phyloP scores from a whole-genome alignment of 495 filamentous ascomycete genomes.

The Durotheca rogersii region DNA sequence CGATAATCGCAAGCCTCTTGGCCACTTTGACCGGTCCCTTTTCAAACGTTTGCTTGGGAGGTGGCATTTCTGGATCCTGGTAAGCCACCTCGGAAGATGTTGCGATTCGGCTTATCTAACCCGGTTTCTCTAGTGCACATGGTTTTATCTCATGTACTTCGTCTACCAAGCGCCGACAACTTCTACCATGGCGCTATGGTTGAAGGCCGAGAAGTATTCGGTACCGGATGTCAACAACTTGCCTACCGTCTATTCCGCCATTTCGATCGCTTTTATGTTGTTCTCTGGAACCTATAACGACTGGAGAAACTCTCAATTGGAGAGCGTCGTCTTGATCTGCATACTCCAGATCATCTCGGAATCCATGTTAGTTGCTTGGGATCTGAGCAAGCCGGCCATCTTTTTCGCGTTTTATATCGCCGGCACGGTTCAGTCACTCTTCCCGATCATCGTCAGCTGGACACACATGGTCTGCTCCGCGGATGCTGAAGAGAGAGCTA shows the following conservation, averaged over 20 bases:
- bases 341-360: slow-evolving; percentile 14
- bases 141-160: slow-evolving; percentile 22
- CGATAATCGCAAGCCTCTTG: slow-evolving; percentile 33
- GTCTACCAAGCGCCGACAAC: slow-evolving; percentile 14
- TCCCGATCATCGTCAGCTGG: slow-evolving; percentile 18
- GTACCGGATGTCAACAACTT: slow-evolving; percentile 17
- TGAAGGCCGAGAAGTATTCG: slow-evolving; percentile 17
- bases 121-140: slow-evolving; percentile 5
- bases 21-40: slow-evolving; percentile 25
- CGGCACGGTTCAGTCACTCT: slow-evolving; percentile 14
- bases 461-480: slow-evolving; percentile 12
- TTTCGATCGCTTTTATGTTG: slow-evolving; percentile 19
- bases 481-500: slow-evolving; percentile 17
- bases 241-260: slow-evolving; percentile 14
- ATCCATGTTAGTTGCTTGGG: slow-evolving; percentile 15
- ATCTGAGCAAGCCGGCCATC: slow-evolving; percentile 9
- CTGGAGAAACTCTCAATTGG: slow-evolving; percentile 11
- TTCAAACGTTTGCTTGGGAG: slow-evolving; percentile 33
- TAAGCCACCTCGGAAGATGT: not conserved
- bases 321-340: slow-evolving; percentile 14
- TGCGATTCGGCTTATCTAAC: not conserved
- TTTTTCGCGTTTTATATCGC: slow-evolving; percentile 18
- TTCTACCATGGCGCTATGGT: slow-evolving; percentile 18
- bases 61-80: slow-evolving; percentile 35
- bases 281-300: slow-evolving; percentile 13